Evolutionary conservation across 495 filamentous ascomycete genomes (phyloP), one percentile per base, ranked within the genome.

Genomic region (Lichenothelia convexa): DNA sequence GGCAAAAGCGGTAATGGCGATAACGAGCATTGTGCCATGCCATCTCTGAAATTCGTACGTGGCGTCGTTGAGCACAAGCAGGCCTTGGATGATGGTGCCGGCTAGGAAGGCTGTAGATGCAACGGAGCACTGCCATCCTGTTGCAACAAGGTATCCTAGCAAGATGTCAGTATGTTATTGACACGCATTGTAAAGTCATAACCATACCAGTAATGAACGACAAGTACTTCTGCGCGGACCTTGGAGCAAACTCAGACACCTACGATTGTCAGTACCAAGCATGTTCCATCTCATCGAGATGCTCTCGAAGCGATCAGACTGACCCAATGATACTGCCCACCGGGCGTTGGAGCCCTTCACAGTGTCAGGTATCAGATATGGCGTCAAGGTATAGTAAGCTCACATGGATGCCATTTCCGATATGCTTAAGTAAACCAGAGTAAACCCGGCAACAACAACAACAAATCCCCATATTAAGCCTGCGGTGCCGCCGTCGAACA

Each of bases 361-460:
- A 29, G 2, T 4, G 15, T 70, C 39, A 69, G 67, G 1, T n/a
- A 63, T 59, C 29, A 75, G 54, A 32, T 57, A 64, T 6, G 8
- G 8, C 21, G 3, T 18, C 32, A 12, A 6, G 8, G 13, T 4
- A n/a, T 17, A 32, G 37, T 3, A 12, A 36, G 34, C 36, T 13
- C 13, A 27, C 24, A 47, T 47, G 2, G 41, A 44, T 11, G 42
- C 36, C 36, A 47, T 39, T 35, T 47, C 45, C 2, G 45, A 36
- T 4, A 47, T 6, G 4, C n/a, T 20, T 13, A 21, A 6, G 33
- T 37, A 47, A 3, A 41, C 36, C 5, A 40, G 30, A 1, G 15
- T 15, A 8, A 34, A 36, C 2, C 41, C 45, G 30, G 32, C 18
- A 9, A 17, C 27, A 15, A 37, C 42, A 18, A 44, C 27, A 5